Conservation (phyloP, 306 rosid species). For the Dryas drummondii region DNA sequence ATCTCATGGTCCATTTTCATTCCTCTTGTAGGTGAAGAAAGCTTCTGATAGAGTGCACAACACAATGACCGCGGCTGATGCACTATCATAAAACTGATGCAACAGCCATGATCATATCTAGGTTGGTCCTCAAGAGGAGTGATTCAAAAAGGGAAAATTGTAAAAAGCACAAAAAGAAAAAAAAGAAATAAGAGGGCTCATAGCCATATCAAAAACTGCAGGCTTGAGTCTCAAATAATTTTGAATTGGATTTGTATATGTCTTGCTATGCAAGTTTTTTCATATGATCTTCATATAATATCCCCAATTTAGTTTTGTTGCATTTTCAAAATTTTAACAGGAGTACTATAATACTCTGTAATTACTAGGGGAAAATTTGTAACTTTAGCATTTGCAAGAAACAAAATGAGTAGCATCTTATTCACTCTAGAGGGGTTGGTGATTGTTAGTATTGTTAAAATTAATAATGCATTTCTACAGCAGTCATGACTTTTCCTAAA, state of each 20-base stretch:
- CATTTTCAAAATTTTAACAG: too few species aligned
- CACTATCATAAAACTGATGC: background rate
- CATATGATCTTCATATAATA: background rate
- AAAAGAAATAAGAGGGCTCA: too few species aligned
- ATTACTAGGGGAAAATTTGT: background rate
- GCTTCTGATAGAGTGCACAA: constrained; percentile 31
- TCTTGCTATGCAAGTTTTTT: background rate
- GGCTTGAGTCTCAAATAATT: background rate
- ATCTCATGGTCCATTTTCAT: background rate
- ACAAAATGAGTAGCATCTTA: too few species aligned
- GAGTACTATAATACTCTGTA: background rate
- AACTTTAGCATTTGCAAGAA: too few species aligned
- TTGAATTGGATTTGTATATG: background rate
- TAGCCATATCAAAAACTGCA: too few species aligned
- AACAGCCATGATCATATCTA: background rate
- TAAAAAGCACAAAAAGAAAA: too few species aligned
- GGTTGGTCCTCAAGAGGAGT: background rate
- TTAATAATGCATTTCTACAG: too few species aligned
- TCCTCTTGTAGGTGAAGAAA: constrained; percentile 30
- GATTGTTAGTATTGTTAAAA: too few species aligned
- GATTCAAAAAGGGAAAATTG: background rate
- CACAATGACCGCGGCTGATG: background rate
- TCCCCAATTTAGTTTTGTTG: too few species aligned
- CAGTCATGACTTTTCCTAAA: too few species aligned
- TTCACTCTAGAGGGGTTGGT: too few species aligned